A percentile compares a stretch with the other conserved stretches of the same genome.
phyloP scores from a whole-genome alignment of 2,329 filamentous ascomycete genomes.

The Magnaporthales sp. region DNA sequence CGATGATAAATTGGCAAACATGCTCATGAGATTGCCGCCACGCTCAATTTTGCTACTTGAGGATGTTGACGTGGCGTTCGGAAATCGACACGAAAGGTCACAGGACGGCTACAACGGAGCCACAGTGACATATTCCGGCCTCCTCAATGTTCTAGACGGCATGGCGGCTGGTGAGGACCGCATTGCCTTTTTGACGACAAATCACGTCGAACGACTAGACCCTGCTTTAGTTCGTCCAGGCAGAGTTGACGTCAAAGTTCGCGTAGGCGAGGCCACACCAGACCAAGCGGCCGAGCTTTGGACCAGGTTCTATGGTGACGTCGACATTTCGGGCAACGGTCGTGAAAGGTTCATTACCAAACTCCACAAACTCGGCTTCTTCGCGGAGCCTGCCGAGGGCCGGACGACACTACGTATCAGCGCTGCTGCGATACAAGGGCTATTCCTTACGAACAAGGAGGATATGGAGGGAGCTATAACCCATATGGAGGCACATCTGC shows the following conservation, averaged over 20 bases:
- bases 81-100: constrained; percentile 68
- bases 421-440: constrained; percentile 83
- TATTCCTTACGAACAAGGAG: constrained; percentile 94
- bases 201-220: constrained; percentile 84
- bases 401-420: constrained; percentile 50
- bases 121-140: constrained; percentile 87
- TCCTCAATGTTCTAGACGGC: constrained; percentile 80
- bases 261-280: constrained; percentile 78
- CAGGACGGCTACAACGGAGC: constrained; percentile 77
- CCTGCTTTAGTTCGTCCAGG: constrained; percentile 85
- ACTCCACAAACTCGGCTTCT: constrained; percentile 61
- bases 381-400: constrained; percentile 41
- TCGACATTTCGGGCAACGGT: constrained; percentile 55
- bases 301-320: constrained; percentile 88
- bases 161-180: constrained; percentile 93
- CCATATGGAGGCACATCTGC: constrained; percentile 21
- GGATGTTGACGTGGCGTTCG: constrained; percentile 86
- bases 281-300: constrained; percentile 83
- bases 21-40: constrained; percentile 76
- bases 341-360: constrained; percentile 62
- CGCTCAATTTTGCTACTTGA: constrained; percentile 78
- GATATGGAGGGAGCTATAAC: constrained; percentile 78
- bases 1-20: constrained; percentile 78
- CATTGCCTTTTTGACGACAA: constrained; percentile 89
- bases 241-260: constrained; percentile 85